Conservation (phyloP, 1,284 basidiomycete species). For the Rhodotorula sp. region DNA sequence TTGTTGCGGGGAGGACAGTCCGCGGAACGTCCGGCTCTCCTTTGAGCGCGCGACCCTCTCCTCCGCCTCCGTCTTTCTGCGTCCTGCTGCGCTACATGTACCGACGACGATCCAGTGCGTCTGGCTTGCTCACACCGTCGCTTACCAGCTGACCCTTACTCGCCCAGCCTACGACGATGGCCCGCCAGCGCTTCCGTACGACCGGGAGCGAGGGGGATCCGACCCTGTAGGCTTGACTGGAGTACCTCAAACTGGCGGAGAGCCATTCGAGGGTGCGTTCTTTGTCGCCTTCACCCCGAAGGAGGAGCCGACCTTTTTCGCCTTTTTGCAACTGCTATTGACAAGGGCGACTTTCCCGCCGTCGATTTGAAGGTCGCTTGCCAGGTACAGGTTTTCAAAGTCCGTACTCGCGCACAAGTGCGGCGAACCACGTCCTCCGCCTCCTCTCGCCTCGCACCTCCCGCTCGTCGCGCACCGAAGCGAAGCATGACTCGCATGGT, state of each 20-base stretch:
- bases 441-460: background rate
- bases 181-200: background rate
- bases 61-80: too few relatives aligned
- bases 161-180: background rate
- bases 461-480: background rate
- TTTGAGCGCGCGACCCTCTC: background rate
- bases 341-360: too few relatives aligned
- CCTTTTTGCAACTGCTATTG: background rate
- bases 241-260: too few relatives aligned
- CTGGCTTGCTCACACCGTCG: fast-evolving
- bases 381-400: background rate
- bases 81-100: background rate
- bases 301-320: background rate
- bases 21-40: background rate
- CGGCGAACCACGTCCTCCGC: background rate
- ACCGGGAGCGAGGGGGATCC: background rate
- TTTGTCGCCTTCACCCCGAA: too few relatives aligned
- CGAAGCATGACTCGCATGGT: slow-evolving; percentile 6
- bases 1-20: background rate
- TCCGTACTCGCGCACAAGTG: background rate
- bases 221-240: background rate
- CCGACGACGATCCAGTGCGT: background rate
- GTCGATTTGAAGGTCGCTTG: background rate
- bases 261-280: too few relatives aligned
- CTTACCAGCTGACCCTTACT: background rate